Base-by-base conservation (phyloP, 495 filamentous ascomycete genomes). In the Pseudevernia furfuracea region DNA sequence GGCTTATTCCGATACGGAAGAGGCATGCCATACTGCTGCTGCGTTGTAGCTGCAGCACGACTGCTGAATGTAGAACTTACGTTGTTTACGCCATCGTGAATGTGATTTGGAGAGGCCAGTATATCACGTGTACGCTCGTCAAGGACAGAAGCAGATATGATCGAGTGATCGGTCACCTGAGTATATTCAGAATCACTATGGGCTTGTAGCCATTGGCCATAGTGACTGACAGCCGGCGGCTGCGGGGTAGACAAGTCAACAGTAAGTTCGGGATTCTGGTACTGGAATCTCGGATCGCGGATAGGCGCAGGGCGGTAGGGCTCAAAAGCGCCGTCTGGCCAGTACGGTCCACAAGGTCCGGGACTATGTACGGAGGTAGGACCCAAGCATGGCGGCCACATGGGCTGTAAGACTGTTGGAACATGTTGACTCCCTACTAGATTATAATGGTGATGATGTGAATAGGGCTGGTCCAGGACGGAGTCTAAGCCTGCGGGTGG, bases 331-430 rank as follows among this genome's bases (percentile, higher is more conserved):
- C 87, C 87, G 74, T 96, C 86, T 17, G 86, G 85, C 89, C 89
- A 94, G 67, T 88, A 88, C 21, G 87, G 84, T 4, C 89, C 89
- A 73, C 84, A 89, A 21, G 87, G 83, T 6, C 85, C 86, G 43
- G 83, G 84, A 38, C 85, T 85, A 64, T 89, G 89, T 23, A 88
- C 88, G 28, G 87, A 85, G 4, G 89, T 90, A 41, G 89, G 89
- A 10, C 87, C 85, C 37, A 86, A 74, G 53, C 81, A 81, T 39
- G 86, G 85, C 64, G 92, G 89, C 62, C 89, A 84, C 32, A 85
- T 81, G 14, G 89, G 86, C 10, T 88, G 88, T 17, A 91, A 71
- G 19, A 88, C 84, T 1, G 85, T 88, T 14, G 89, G 88, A 48
- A 90, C 74, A 61, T 81, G 79, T 59, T 81, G 73, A 34, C 76